Conservation (phyloP, 768 basidiomycete genomes). For the Cubamyces lactineus region DNA sequence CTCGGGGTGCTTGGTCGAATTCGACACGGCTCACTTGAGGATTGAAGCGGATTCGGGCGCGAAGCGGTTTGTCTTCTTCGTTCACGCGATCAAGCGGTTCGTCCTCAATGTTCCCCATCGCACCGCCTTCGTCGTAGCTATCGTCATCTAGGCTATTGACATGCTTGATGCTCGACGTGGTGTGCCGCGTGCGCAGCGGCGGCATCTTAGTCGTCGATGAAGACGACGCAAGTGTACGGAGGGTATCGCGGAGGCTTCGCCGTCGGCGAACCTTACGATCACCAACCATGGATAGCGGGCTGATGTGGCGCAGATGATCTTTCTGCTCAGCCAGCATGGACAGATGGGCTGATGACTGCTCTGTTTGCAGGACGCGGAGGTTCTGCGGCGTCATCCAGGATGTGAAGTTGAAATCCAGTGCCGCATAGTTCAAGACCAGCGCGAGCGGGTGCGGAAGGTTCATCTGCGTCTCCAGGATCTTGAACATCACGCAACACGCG, state of each 20-base stretch:
- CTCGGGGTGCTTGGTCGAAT: conserved; percentile 8
- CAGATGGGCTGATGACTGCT: conserved; percentile 84
- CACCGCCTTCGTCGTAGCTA: conserved; percentile 48
- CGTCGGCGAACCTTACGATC: conserved; percentile 46
- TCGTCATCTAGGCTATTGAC: conserved; percentile 13
- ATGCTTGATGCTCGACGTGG: conserved; percentile 20
- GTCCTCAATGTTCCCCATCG: conserved; percentile 53
- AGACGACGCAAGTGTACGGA: conserved; percentile 32
- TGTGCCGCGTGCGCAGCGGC: conserved; percentile 21
- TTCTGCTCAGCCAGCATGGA: conserved; percentile 80
- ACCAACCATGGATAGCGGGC: conserved; percentile 89
- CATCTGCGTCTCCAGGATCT: conserved; percentile 70
- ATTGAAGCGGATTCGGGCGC: conserved; percentile 66
- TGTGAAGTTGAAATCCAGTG: conserved; percentile 96
- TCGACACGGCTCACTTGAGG: conserved; percentile 25
- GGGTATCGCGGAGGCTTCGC: conserved; percentile 37
- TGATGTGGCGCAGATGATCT: conserved; percentile 80
- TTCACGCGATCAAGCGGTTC: conserved; percentile 41
- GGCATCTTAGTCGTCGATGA: conserved; percentile 25
- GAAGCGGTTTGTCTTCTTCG: conserved; percentile 77
- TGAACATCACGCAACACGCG: conserved; percentile 81
- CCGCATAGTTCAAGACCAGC: conserved; percentile 87
- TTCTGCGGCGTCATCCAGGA: conserved; percentile 94
- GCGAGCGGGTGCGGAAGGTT: conserved; percentile 74
- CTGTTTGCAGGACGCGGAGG: conserved; percentile 80